Evolutionary conservation across 306 rosid genomes (phyloP), one percentile per base, ranked within the genome.

Genomic region (Rosa persica): DNA sequence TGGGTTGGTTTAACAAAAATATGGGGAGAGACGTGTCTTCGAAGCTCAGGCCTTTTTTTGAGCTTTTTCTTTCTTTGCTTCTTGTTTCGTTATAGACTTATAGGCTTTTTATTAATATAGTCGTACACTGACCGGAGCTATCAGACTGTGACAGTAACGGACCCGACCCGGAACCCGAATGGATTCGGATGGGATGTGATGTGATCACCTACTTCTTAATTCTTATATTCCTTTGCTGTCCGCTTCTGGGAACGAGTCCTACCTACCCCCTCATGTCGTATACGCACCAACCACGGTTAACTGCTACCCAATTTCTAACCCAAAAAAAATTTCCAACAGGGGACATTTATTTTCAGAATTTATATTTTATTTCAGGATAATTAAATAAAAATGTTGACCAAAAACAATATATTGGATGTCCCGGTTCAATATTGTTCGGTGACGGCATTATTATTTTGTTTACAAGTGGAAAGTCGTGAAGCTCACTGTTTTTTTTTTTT

Each of bases 381-480:
- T 48, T 48, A 12, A 13, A 15, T 12, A 13, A 48, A 43, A 2
- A 43, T 4, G 10, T 43, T 43, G 46, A 43, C 0, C 11, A 6
- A 8, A 43, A 43, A 43, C 8, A 42, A 3, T 42, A 40, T 5
- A 5, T 39, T 4, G 42, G 42, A 39, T n/a, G n/a, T n/a, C n/a
- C n/a, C n/a, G n/a, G n/a, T n/a, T 30, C 36, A 30, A 30, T 30
- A 30, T 30, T 30, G 2, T 30, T 30, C 2, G 34, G 34, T 30
- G 3, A 3, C 2, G 34, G 3, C 34, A 30, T 30, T 30, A 30
- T 3, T 30, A 0, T 30, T 30, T 30, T 3, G 2, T 30, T 30
- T 30, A 2, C 0, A 30, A 30, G 3, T 2, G 3, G 2, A 0
- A 30, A 3, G 3, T 30, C 2, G 10, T 8, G 9, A n/a, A n/a